Evolutionary conservation across 2,329 filamentous ascomycete species (phyloP), one percentile per base, ranked within the genome.

Genomic region (Pseudogymnoascus sp.): DNA sequence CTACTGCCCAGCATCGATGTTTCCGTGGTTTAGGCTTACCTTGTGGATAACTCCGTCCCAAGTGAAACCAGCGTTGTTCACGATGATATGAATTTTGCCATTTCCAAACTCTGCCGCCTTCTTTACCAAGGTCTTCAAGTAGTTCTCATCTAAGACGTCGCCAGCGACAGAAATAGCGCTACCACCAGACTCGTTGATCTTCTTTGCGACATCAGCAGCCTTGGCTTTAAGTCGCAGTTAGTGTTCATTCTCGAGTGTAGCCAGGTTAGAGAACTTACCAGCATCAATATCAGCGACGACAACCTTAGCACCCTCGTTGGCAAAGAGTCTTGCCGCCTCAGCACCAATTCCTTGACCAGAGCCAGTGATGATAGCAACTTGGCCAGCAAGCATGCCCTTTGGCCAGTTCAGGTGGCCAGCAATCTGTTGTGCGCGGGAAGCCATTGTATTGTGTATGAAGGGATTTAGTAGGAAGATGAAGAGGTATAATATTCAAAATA

Each of bases 11-110:
- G 6, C 6, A 14, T 50, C 43, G 24, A 28, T 7, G 14, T 50
- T 50, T 6, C 28, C 3, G 7, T 11, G 10, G 10, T 14, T 12
- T 66, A 66, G 19, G 40, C 61, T 64, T 65, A 83, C 81, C 78
- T 95, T 96, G 81, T 96, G 90, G 68, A 96, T 91, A 40, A 96
- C 91, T 6, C 89, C 92, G 75, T 96, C 92, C 90, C 91, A 96
- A 0, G 92, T 96, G 77, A 91, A 96, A 43, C 91, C 91, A 0
- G 91, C 92, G 74, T 96, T 96, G 77, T 96, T 96, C 65, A 96
- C 89, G 63, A 96, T 88, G 73, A 95, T 89, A 75, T 96, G 89
- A 66, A 96, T 92, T 80, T 96, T 96, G 71, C 91, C 91, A 67
- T 83, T 79, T 64, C 92, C 92, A 72, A 96, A 96, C 59, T 87